Base-by-base conservation (phyloP, 2,329 filamentous ascomycete genomes). In the Botrytis fabae region DNA sequence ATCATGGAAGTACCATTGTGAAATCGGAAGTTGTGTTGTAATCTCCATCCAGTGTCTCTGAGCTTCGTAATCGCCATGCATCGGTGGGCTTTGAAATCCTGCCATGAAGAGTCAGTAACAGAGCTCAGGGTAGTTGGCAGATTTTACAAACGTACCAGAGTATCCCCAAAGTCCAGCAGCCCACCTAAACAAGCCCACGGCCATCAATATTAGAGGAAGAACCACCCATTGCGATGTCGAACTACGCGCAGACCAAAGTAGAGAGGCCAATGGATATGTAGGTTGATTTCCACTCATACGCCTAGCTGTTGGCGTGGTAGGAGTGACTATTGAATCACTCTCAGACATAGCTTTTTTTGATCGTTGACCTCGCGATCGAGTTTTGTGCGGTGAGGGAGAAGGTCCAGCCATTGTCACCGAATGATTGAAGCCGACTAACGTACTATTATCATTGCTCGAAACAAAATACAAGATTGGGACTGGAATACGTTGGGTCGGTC, bases 11-110 rank as follows among this genome's bases (percentile, higher is more conserved):
- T 99, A 99, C 96, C 97, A 99, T 82, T 96, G 92, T 18, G 94
- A 96, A 54, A 97, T 87, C 22, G 96, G 96, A 2, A 99, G 86
- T 74, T 97, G 90, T 14, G 90, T 93, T 2, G 96, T 98, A 76
- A 99, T 86, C 81, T 99, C 96, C 95, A 99, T 97, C 96, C 96
- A 99, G 83, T 99, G 96, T 78, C 96, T 86, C 82, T 99, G 96
- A 5, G 97, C 96, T 85, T 99, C 96, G 83, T 97, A 99, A 83
- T 99, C 96, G 77, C 96, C 96, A 80, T 95, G 93, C 90, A 98
- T 94, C 9, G 96, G 96, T 51, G 95, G 95, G 74, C 89, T 89
- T 74, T 91, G 85, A 79, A 91, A 93, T 72, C 95, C 93, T 94
- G 75, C 3, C 46, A 20, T 42, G 57, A 40, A 63, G 32, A 38